phyloP scores from a whole-genome alignment of 345 rosid species.

The Anastatica hierochuntica region DNA sequence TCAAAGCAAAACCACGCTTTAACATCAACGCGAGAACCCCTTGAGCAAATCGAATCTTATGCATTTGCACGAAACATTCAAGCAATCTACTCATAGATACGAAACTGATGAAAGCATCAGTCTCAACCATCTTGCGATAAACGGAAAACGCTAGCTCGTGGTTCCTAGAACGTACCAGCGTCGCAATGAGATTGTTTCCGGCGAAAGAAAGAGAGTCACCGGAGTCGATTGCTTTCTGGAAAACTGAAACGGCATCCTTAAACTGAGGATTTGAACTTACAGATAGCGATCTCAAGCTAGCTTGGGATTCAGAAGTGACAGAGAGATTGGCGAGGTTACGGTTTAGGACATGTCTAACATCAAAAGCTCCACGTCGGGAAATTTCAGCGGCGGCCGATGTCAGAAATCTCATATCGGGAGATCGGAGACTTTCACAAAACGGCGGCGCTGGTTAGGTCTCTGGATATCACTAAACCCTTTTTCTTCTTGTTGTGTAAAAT shows the following conservation, averaged over 20 bases:
- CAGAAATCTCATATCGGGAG: background rate
- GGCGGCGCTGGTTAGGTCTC: background rate
- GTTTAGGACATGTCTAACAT: background rate
- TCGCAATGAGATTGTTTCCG: conserved; percentile 37
- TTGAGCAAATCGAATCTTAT: conserved; percentile 23
- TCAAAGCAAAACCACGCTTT: conserved; percentile 45
- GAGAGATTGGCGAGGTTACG: background rate
- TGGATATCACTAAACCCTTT: background rate
- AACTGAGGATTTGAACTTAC: conserved; percentile 30
- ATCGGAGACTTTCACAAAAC: background rate
- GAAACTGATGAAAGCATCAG: conserved; percentile 29
- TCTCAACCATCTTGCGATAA: conserved; percentile 33
- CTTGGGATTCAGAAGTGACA: conserved; percentile 23
- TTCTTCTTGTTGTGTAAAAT: too few relatives aligned
- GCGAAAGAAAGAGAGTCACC: conserved; percentile 21
- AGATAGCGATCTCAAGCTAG: conserved; percentile 27
- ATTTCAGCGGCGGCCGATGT: conserved; percentile 9
- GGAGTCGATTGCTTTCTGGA: conserved; percentile 33
- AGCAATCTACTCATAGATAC: conserved; percentile 43
- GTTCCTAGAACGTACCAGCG: conserved; percentile 44
- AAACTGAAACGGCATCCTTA: conserved; percentile 33
- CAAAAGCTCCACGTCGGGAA: conserved; percentile 3
- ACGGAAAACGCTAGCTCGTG: conserved; percentile 41
- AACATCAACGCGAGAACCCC: conserved; percentile 46
- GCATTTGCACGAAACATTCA: conserved; percentile 38